Conservation (phyloP, 2,329 filamentous ascomycete species). For the Colletotrichum sp. region DNA sequence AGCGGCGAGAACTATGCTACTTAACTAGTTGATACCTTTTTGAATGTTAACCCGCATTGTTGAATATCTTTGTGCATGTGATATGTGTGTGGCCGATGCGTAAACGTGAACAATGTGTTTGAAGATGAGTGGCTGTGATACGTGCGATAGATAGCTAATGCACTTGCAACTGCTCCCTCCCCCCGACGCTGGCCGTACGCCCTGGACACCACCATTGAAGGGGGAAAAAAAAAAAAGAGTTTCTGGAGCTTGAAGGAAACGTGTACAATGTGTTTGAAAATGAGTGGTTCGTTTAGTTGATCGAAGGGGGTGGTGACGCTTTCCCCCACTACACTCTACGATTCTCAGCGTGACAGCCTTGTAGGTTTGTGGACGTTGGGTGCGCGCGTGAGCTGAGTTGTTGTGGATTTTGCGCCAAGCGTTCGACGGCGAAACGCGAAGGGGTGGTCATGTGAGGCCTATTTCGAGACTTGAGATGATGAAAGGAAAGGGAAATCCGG, state of each 20-base stretch:
- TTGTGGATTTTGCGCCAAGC: background rate
- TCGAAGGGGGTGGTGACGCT: background rate
- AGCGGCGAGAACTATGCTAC: background rate
- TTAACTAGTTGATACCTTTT: background rate
- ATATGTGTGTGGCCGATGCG: background rate
- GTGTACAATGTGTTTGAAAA: conserved; percentile 1
- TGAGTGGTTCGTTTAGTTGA: background rate
- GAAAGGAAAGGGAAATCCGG: background rate
- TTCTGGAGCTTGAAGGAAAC: background rate
- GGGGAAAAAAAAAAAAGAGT: background rate
- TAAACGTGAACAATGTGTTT: conserved; percentile 11
- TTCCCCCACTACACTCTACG: background rate
- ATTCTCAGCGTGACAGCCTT: background rate
- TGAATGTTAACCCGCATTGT: conserved; percentile 5
- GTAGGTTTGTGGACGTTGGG: background rate
- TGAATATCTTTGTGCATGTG: background rate
- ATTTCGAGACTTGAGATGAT: background rate
- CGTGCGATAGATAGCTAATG: background rate
- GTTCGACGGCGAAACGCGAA: conserved; percentile 10
- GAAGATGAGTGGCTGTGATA: conserved; percentile 4
- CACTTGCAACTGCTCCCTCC: background rate
- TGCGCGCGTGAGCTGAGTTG: background rate
- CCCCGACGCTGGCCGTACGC: background rate
- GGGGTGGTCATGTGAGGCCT: conserved; percentile 1
- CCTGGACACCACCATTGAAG: background rate